phyloP scores from a whole-genome alignment of 179 eudicot genomes.

The Patellifolia procumbens region DNA sequence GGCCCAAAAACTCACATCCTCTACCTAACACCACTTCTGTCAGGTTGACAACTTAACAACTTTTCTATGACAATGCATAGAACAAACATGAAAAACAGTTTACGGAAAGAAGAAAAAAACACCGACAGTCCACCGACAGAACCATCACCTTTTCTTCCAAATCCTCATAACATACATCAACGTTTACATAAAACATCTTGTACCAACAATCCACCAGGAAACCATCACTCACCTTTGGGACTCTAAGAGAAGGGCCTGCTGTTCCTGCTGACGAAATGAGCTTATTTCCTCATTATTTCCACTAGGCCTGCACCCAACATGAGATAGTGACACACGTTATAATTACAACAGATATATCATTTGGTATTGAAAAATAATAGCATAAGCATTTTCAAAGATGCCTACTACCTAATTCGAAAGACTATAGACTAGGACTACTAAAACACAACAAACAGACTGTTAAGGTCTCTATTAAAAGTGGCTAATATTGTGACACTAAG shows the following conservation, averaged over 20 bases:
- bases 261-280: slow-evolving; percentile 13
- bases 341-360: neutral
- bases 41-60: neutral
- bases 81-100: neutral
- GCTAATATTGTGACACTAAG: too few relatives aligned
- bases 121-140: neutral
- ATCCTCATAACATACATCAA: neutral
- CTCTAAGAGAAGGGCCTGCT: slow-evolving; percentile 22
- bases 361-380: neutral
- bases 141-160: neutral
- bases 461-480: too few relatives aligned
- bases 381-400: neutral
- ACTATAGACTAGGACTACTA: too few relatives aligned
- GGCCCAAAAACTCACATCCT: neutral
- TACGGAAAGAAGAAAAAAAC: neutral
- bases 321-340: neutral
- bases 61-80: neutral
- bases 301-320: slow-evolving; percentile 7
- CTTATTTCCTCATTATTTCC: slow-evolving; percentile 15
- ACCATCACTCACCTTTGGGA: slow-evolving; percentile 13
- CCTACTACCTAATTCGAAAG: neutral
- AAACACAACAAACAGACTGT: too few relatives aligned
- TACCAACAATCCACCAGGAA: neutral
- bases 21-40: too few relatives aligned
- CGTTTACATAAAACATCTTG: too few relatives aligned